Evolutionary conservation across 2,329 filamentous ascomycete species (phyloP).

Genomic region (Grosmannia clavigera): DNA sequence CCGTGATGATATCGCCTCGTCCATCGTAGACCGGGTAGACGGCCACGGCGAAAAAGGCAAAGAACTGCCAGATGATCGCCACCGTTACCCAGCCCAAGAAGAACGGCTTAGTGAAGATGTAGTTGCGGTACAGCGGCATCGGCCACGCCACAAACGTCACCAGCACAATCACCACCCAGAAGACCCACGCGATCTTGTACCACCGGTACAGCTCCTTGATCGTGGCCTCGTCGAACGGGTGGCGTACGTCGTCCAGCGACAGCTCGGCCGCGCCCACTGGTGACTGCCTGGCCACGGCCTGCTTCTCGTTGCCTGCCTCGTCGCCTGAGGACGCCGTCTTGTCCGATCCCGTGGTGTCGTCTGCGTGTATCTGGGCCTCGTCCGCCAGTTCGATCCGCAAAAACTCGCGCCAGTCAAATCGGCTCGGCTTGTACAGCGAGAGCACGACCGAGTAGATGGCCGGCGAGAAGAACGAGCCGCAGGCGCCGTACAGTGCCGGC

Average conservation of each 20-base stretch:
- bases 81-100: slow-evolving; percentile 32
- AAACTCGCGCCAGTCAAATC: slow-evolving; percentile 25
- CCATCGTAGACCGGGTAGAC: slow-evolving; percentile 36
- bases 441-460: slow-evolving; percentile 31
- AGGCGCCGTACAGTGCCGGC: slow-evolving; percentile 30
- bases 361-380: slow-evolving; percentile 18
- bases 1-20: slow-evolving; percentile 3
- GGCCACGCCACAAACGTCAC: slow-evolving; percentile 35
- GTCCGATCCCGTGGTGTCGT: background rate
- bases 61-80: slow-evolving; percentile 34
- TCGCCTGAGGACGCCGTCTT: background rate
- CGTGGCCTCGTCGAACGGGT: slow-evolving; percentile 3
- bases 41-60: slow-evolving; percentile 31
- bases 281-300: background rate
- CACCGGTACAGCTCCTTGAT: slow-evolving; percentile 6
- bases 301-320: background rate
- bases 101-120: slow-evolving; percentile 33
- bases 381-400: slow-evolving; percentile 32
- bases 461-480: slow-evolving; percentile 32
- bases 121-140: slow-evolving; percentile 35
- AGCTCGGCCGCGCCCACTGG: background rate
- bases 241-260: slow-evolving; percentile 26
- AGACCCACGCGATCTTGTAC: slow-evolving; percentile 6
- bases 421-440: slow-evolving; percentile 25
- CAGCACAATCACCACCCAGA: slow-evolving; percentile 18